These are phyloP conservation scores for Phialophora macrospora DNA, from an alignment of 2,329 filamentous ascomycete genomes.

Conservation along the genomic window DNA sequence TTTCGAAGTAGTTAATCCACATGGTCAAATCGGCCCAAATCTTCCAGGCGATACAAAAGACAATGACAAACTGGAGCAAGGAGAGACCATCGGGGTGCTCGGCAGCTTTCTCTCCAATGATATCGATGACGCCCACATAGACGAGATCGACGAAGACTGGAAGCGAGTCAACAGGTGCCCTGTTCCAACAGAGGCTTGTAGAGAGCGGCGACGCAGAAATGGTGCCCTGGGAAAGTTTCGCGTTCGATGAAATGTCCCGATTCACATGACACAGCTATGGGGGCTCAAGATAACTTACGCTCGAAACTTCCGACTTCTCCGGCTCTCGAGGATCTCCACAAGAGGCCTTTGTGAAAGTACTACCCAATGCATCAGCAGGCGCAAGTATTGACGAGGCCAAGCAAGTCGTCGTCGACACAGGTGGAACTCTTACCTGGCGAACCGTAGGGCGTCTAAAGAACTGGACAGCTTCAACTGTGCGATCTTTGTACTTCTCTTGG, in stretches of 20 bases:
- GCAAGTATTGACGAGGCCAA: background rate
- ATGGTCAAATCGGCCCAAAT: slow-evolving; percentile 58
- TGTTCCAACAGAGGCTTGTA: background rate
- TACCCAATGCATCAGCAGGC: background rate
- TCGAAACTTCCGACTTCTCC: slow-evolving; percentile 59
- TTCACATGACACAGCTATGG: too few relatives aligned
- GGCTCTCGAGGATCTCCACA: slow-evolving; percentile 64
- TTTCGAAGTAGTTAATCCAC: slow-evolving; percentile 60
- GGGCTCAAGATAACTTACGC: slow-evolving; percentile 28
- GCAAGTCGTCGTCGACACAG: background rate
- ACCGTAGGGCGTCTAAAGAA: slow-evolving; percentile 65
- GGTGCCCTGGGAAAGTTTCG: background rate
- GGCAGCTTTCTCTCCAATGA: slow-evolving; percentile 56
- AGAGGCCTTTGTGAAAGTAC: slow-evolving; percentile 68
- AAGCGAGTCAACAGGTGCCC: background rate
- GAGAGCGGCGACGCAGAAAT: too few relatives aligned
- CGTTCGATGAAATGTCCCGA: too few relatives aligned
- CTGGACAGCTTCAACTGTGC: slow-evolving; percentile 53
- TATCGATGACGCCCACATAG: slow-evolving; percentile 53
- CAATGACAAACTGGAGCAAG: slow-evolving; percentile 56
- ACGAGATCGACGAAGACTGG: slow-evolving; percentile 55
- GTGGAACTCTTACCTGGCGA: slow-evolving; percentile 50
- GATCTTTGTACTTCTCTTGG: slow-evolving; percentile 38
- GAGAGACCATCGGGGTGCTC: slow-evolving; percentile 53
- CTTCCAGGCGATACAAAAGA: slow-evolving; percentile 53